Conservation (phyloP, 1,139 yeast species). For the Saccharomyces pastorianus region DNA sequence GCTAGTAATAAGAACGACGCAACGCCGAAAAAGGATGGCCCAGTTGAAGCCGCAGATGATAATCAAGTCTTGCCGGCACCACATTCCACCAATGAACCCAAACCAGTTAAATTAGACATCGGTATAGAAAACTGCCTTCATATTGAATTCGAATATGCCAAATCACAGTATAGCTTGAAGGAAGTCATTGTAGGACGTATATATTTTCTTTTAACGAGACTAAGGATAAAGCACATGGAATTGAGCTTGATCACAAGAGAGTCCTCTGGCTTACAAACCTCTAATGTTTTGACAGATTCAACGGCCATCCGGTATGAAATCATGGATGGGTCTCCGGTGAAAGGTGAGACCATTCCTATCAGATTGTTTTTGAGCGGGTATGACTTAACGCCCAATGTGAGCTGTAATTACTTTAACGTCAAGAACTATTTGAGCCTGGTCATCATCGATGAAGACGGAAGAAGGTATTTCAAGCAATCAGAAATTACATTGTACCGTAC, state of each 20-base stretch:
- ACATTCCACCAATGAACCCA: conserved; percentile 32
- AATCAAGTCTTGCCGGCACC: conserved; percentile 14
- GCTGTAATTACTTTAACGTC: conserved; percentile 46
- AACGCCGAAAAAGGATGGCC: neutral
- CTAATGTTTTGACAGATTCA: conserved; percentile 68
- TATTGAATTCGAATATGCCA: conserved; percentile 91
- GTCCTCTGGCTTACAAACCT: conserved; percentile 74
- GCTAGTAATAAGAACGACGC: conserved; percentile 2
- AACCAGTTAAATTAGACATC: conserved; percentile 82
- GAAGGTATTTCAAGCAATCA: conserved; percentile 91
- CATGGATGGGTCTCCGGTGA: conserved; percentile 98
- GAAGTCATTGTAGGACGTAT: conserved; percentile 93
- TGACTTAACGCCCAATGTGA: conserved; percentile 82
- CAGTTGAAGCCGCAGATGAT: conserved; percentile 12
- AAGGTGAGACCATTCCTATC: conserved; percentile 95
- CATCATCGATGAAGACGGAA: conserved; percentile 88
- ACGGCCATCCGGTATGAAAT: conserved; percentile 87
- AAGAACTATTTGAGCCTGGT: conserved; percentile 69
- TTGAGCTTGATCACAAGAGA: conserved; percentile 78
- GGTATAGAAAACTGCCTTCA: conserved; percentile 96
- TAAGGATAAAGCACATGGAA: conserved; percentile 95
- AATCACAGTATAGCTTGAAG: conserved; percentile 70
- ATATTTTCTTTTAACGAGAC: conserved; percentile 74
- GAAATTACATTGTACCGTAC: conserved; percentile 35
- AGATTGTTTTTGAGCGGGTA: conserved; percentile 86